Evolutionary conservation across 2,329 filamentous ascomycete species (phyloP), one percentile per base, ranked within the genome.

Genomic region (Pestalotiopsis sp.): DNA sequence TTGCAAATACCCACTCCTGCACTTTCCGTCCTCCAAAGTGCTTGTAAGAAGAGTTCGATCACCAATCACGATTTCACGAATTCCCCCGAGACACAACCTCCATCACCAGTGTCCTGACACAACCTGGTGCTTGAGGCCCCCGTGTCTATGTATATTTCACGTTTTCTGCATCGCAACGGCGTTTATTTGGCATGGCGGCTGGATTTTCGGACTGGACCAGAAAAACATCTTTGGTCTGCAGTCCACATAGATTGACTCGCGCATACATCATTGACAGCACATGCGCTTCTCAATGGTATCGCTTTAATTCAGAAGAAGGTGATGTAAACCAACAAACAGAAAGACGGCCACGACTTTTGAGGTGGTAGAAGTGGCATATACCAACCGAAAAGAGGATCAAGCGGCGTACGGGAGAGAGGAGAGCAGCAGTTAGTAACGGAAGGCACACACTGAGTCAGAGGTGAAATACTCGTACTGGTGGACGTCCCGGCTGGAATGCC

Each of bases 81-180:
- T 49, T 38, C 64, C 36, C 41, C 31, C 31, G 7, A 36, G 31
- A 36, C 31, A 9, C 31, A 9, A 36, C 31, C 7, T 36, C 31
- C 31, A 9, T 36, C 31, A 36, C 31, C 31, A 36, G 31, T 36
- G 31, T 36, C 31, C 52, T 12, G n/a, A 23, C 36, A 27, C 6
- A 52, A 38, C n/a, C 27, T 63, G 20, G 14, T 25, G 61, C 52
- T 52, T 38, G 52, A 52, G 20, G 57, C 52, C 27, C 25, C 25
- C 49, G 41, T 57, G 60, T 70, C 60, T 61, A 62, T 78, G 77
- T 78, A 77, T 71, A 77, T 77, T 76, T 72, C 69, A 70, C 69
- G 67, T 73, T 72, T 73, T 73, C 75, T 83, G 86, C 86, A 88
- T 88, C 86, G 86, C 87, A 88, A 75, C 79, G 87, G 87, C 87